Evolutionary conservation across 2,329 filamentous ascomycete species (phyloP).

Genomic region (Capronia epimyces): DNA sequence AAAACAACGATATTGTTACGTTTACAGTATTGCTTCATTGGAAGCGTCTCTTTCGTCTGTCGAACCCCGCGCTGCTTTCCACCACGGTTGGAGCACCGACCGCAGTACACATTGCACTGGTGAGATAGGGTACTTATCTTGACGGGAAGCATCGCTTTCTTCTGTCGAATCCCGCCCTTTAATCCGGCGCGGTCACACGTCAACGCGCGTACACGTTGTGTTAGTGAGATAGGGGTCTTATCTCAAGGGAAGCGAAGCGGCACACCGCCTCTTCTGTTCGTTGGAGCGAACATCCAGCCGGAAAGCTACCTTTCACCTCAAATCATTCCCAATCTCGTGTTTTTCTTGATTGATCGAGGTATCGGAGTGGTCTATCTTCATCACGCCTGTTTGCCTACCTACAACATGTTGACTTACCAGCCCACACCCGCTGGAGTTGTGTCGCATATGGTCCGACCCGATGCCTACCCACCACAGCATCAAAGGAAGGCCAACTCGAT

Average conservation of each 20-base stretch:
- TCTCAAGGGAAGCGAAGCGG: too few relatives aligned
- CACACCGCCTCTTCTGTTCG: too few relatives aligned
- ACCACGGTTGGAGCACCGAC: not conserved
- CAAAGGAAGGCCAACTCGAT: conserved; percentile 8
- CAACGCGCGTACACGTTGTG: too few relatives aligned
- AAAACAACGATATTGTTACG: conserved; percentile 1
- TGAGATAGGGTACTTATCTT: not conserved
- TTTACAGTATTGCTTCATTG: not conserved
- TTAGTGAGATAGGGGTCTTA: too few relatives aligned
- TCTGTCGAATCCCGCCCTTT: too few relatives aligned
- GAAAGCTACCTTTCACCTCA: too few relatives aligned
- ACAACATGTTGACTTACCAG: conserved; percentile 16
- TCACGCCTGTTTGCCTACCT: too few relatives aligned
- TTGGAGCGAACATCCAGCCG: too few relatives aligned
- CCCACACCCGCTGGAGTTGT: not conserved
- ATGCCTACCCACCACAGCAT: conserved; percentile 10
- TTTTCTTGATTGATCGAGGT: not conserved
- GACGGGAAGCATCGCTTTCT: not conserved
- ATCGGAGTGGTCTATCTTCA: not conserved
- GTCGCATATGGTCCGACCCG: not conserved
- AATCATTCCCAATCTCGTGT: not conserved
- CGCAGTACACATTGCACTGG: not conserved
- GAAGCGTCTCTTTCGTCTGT: not conserved
- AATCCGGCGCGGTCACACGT: too few relatives aligned
- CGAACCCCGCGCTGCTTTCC: not conserved